Evolutionary conservation across 345 rosid species (phyloP), one percentile per base, ranked within the genome.

Genomic region (Balakata baccata): DNA sequence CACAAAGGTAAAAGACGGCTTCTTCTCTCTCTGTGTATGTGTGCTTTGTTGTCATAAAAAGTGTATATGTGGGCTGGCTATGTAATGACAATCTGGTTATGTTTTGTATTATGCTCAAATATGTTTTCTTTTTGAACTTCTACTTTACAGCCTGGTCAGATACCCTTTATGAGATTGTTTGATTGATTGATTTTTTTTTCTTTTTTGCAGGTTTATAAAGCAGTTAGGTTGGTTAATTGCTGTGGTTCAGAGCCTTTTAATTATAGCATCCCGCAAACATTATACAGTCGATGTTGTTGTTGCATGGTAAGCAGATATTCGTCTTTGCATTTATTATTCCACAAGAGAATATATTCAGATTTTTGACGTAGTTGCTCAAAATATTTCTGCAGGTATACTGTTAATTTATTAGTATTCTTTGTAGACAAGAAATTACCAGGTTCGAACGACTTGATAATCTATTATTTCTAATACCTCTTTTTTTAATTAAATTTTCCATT

Each of bases 401-500:
- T 96, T 57, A 93, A 90, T 77, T 77, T 96, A 78, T 93, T 90
- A 82, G 96, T 96, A 57, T 93, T 93, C 86, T 93, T 90, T 82
- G 3, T 96, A n/a, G 97, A 93, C 89, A 91, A 96, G 90, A 93
- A 91, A 79, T 83, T 96, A 80, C 98, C 99, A 84, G 99, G 99
- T 93, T 49, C 75, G 90, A 65, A 64, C 69, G 68, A 60, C 72
- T 37, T 66, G 38, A 43, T 12, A 47, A 18, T 13, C 20, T 20
- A 41, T 1, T 16, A 50, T 6, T 12, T 51, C 61, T 11, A 11
- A 38, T 25, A 25, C 86, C 91, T 90, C 91, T 90, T 82, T 3
- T 96, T 29, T 29, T 29, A 29, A 29, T 29, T 29, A 1, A 41
- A 11, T 16, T 64, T 23, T 64, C 6, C 6, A 38, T 46, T 70